A percentile compares a stretch with the other conserved stretches of the same genome.
These are phyloP conservation scores for Blepharisma stoltei DNA, from an alignment of 73 alveolate genomes.

Conservation along the genomic window DNA sequence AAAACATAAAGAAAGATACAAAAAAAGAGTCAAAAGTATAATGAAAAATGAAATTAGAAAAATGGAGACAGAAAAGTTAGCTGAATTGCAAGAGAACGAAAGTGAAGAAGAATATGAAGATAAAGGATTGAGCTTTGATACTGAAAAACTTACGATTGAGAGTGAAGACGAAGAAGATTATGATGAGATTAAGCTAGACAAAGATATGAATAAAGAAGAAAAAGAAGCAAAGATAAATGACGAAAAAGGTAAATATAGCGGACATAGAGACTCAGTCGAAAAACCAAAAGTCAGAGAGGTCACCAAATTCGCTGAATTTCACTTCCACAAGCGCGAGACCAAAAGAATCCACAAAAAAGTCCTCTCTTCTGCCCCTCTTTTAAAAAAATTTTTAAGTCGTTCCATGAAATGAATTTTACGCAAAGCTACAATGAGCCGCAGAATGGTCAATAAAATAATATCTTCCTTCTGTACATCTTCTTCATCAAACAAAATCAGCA, in stretches of 20 bases:
- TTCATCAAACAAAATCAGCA: neutral
- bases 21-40: no score
- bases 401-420: neutral
- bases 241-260: no score
- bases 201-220: no score
- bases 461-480: neutral
- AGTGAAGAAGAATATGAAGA: no score
- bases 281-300: neutral
- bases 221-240: no score
- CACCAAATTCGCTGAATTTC: constrained; percentile 28
- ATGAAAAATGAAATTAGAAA: no score
- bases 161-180: no score
- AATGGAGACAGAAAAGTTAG: no score
- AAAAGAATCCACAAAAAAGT: neutral
- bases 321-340: neutral
- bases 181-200: no score
- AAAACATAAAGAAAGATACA: neutral
- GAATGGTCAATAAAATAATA: constrained; percentile 17
- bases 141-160: no score
- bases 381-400: neutral
- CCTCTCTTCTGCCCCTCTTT: neutral
- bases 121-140: no score
- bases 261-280: neutral
- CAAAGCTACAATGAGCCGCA: neutral
- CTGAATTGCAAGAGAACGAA: no score